Evolutionary conservation across 345 rosid species (phyloP).

Genomic region (Eucalyptus leucophloia): DNA sequence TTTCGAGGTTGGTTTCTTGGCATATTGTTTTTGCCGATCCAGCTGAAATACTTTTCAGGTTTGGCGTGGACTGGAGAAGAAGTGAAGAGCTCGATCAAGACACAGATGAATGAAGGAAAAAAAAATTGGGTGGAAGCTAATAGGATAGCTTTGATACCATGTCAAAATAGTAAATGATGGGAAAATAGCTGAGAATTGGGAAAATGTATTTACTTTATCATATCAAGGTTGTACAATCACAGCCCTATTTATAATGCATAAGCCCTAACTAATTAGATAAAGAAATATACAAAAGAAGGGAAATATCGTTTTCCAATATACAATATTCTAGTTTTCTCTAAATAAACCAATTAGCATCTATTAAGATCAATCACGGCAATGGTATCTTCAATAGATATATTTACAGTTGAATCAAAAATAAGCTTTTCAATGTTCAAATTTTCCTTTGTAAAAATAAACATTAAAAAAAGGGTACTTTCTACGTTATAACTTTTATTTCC

Average conservation of each 20-base stretch:
- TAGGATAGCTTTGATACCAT: not conserved
- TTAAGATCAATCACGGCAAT: no score
- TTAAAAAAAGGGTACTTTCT: not conserved
- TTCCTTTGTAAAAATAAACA: not conserved
- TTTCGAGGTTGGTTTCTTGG: not conserved
- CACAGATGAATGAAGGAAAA: not conserved
- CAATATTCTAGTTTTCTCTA: not conserved
- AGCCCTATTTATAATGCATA: not conserved
- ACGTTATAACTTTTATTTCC: not conserved
- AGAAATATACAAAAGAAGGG: not conserved
- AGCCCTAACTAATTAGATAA: not conserved
- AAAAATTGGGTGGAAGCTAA: not conserved
- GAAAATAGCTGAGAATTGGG: not conserved
- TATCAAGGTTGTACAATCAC: not conserved
- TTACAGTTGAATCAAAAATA: not conserved
- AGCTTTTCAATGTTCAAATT: not conserved
- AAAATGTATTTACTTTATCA: not conserved
- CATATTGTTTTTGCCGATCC: not conserved
- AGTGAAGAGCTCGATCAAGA: not conserved
- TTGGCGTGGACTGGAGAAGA: not conserved
- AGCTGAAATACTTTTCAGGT: not conserved
- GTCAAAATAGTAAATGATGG: no score
- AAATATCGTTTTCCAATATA: no score
- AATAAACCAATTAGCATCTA: not conserved
- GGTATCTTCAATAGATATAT: not conserved